Evolutionary conservation across 1,284 basidiomycete genomes (phyloP), one percentile per base, ranked within the genome.

Genomic region (Marasmius sp.): DNA sequence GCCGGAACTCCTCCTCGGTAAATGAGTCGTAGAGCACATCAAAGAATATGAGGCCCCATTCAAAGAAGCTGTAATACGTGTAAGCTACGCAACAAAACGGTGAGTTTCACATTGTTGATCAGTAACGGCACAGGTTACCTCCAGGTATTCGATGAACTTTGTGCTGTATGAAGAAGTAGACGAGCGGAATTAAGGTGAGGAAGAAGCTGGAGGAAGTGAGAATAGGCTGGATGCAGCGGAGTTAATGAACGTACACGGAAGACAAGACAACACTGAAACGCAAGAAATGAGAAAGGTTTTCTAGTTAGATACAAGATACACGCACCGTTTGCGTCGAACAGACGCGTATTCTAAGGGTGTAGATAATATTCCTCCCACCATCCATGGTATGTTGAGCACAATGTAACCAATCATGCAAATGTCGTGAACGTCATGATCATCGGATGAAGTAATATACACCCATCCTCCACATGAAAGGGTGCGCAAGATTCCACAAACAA

Each of bases 401-500:
- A 95, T 89, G 70, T 93, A 95, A 59, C 83, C 72, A 64, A 95
- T 89, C 95, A 98, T 97, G 71, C 90, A 87, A 22, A 95, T 78
- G 74, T 97, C 95, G 75, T 98, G 95, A 16, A 84, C 80, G 69
- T 92, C 88, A 67, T 92, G 91, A 72, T 92, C 84, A 69, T 95
- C 93, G 41, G 75, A 85, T 5, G 89, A 91, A 0, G 95, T 97
- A 69, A 97, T 88, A 70, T 90, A 97, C 51, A 97, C 93, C 94
- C 94, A 98, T 33, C 94, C 94, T 33, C 91, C 94, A 67, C 95
- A 97, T 6, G 87, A 84, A 22, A 97, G 74, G 0, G 95, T 96
- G 63, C 95, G 81, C 33, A 92, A 71, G 14, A 94, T 66, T 0
- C 95, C 94, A 36, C 82, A 79, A 11, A 86, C 66, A 39, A 90